phyloP scores from a whole-genome alignment of 805 yeast species.

The Candida tallmaniae region DNA sequence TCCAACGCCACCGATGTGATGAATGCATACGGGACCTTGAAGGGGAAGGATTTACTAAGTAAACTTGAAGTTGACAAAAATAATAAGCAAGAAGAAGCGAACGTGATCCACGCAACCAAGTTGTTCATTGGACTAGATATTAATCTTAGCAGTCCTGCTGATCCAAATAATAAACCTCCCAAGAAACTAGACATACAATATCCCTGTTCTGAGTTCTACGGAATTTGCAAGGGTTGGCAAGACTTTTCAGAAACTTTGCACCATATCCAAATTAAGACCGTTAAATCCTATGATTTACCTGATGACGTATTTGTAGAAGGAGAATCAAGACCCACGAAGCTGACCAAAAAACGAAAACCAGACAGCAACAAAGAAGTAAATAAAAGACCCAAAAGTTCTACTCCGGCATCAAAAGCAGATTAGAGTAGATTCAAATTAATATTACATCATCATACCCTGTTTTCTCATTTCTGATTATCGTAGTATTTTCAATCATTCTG shows the following conservation, averaged over 20 bases:
- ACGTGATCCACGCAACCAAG: no score
- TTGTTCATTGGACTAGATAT: constrained; percentile 76
- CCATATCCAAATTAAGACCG: constrained; percentile 62
- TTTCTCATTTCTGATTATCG: no score
- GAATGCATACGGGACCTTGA: constrained; percentile 55
- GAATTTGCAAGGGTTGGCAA: constrained; percentile 69
- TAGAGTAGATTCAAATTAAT: no score
- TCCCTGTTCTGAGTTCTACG: constrained; percentile 87
- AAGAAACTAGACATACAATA: constrained; percentile 72
- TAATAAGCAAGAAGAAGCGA: constrained; percentile 1
- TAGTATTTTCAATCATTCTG: no score
- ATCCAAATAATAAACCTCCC: constrained; percentile 2
- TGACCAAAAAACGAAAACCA: constrained; percentile 25
- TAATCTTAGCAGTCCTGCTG: constrained; percentile 41
- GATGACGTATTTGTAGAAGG: constrained; percentile 73
- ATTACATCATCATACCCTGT: no score
- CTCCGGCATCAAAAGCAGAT: no score
- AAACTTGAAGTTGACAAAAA: constrained; percentile 2
- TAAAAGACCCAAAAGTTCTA: no score
- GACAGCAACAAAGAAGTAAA: no score
- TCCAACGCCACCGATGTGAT: constrained; percentile 47
- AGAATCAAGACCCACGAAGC: constrained; percentile 67
- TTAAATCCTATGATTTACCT: constrained; percentile 71
- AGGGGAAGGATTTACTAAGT: constrained; percentile 11
- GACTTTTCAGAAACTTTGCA: constrained; percentile 58